Evolutionary conservation across 345 rosid genomes (phyloP).

Genomic region (Bruguiera sexangula): DNA sequence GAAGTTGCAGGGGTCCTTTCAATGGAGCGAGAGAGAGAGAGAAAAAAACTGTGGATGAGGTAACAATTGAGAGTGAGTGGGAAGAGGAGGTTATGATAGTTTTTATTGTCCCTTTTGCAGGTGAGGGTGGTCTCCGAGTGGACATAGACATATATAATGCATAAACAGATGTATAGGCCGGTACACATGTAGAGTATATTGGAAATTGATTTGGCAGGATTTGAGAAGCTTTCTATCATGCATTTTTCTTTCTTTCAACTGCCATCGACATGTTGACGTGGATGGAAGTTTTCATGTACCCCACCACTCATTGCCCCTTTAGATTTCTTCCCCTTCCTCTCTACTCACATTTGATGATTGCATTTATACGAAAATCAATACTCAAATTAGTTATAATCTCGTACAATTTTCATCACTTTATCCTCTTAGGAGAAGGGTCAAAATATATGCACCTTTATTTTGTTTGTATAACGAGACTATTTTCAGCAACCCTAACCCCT

Average conservation of each 20-base stretch:
- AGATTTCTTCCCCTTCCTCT: conserved; percentile 6
- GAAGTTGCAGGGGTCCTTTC: conserved; percentile 53
- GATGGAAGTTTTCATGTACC: conserved; percentile 32
- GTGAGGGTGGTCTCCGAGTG: conserved; percentile 22
- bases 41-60: conserved; percentile 18
- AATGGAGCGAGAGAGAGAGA: background rate
- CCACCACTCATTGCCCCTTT: conserved; percentile 35
- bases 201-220: conserved; percentile 31
- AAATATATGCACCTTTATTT: no score
- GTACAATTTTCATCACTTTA: no score
- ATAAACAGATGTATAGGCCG: background rate
- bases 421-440: no score
- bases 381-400: no score
- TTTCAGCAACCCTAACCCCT: background rate
- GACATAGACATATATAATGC: conserved; percentile 6
- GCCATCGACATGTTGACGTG: conserved; percentile 17
- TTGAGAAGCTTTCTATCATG: conserved; percentile 14
- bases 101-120: conserved; percentile 12
- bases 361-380: no score
- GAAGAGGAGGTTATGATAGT: conserved; percentile 6
- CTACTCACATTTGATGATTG: background rate
- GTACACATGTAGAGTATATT: background rate
- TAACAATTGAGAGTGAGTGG: conserved; percentile 28
- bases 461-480: no score
- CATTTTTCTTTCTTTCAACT: conserved; percentile 15